Evolutionary conservation across 2,329 filamentous ascomycete species (phyloP), one percentile per base, ranked within the genome.

Genomic region (Lizonia empirigonia): DNA sequence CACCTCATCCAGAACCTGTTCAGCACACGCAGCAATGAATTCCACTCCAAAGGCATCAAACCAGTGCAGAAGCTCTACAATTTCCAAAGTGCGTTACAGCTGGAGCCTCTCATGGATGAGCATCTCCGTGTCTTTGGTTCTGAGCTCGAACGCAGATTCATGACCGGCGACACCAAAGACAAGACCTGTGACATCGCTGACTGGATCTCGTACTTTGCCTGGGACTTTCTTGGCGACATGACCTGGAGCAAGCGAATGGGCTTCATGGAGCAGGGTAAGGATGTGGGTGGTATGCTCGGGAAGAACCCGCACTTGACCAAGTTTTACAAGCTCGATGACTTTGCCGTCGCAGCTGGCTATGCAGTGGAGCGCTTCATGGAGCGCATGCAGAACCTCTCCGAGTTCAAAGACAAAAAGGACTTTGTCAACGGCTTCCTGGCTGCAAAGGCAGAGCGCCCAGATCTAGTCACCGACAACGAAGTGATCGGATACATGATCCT

Each of bases 231-330:
- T 1, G 72, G 73, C 1, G 70, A 77, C 33, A 60, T 78, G 44
- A 75, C 71, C 0, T 77, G 76, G 54, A 68, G 69, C 15, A 70
- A 72, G 53, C 68, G 67, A n/a, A 65, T 77, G 7, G 76, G 76
- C 1, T 78, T 78, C 56, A 65, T 78, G 38, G 70, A 77, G 44
- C 55, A 69, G 36, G 75, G 72, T 0, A 58, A 60, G 15, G 76
- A 78, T 47, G 63, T 78, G 22, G 72, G 73, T 5, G 54, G 56
- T 34, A 61, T 69, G 58, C 58, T 64, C 3, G 60, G 63, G 7
- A 64, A 64, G 50, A 60, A 67, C 27, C 53, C 60, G 1, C 46
- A 58, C 29, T 51, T 53, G 44, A 53, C 51, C n/a, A 56, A 63
- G 29, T 18, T 64, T 23, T 58, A 59, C 51, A 60, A 59, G 22